Base-by-base conservation (phyloP, 352 stramenopile genomes). In the Phytophthora pistaciae region DNA sequence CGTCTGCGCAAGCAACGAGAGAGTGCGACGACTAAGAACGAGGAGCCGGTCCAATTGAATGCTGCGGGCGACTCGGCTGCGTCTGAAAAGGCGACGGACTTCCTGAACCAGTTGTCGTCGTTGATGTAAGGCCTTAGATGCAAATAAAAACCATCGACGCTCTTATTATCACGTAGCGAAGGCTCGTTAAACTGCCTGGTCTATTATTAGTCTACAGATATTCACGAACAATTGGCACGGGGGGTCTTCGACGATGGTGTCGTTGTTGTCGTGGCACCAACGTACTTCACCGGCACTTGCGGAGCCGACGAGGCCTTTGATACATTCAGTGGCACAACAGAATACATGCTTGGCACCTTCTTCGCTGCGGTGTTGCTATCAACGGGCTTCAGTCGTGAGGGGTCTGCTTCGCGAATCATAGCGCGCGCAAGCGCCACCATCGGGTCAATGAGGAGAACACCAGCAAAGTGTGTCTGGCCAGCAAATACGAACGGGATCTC, bases 401-500 rank as follows among this genome's bases (percentile, higher is more conserved):
- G 70, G 42, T 92, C 87, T 14, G 82, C 84, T 44, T 83, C 77
- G 25, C 83, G 82, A 56, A 94, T 92, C 73, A 94, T 84, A 20
- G 85, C 87, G 14, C 87, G 87, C 1, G 85, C 87, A 14, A 94
- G 75, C 23, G 85, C 85, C 7, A 93, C 84, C 75, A 94, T 91
- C 8, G 87, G 87, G 33, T 94, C 76, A 44, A 94, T 91, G 31
- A 94, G 83, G 31, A 87, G 56, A 49, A 79, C 56, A 5, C 73
- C 82, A 29, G 72, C 75, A 36, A 85, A 75, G 4, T 68, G 67
- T 10, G 79, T 80, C 23, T 86, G 80, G 18, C 80, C 84, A 9
- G 74, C 67, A 49, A 94, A 92, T 11, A 84, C 85, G 50, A 94
- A 92, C 13, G 87, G 87, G 49, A 94, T 92, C 68, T 94, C 87